Evolutionary conservation across 2,329 filamentous ascomycete species (phyloP).

Genomic region (Sporothrix inflata): DNA sequence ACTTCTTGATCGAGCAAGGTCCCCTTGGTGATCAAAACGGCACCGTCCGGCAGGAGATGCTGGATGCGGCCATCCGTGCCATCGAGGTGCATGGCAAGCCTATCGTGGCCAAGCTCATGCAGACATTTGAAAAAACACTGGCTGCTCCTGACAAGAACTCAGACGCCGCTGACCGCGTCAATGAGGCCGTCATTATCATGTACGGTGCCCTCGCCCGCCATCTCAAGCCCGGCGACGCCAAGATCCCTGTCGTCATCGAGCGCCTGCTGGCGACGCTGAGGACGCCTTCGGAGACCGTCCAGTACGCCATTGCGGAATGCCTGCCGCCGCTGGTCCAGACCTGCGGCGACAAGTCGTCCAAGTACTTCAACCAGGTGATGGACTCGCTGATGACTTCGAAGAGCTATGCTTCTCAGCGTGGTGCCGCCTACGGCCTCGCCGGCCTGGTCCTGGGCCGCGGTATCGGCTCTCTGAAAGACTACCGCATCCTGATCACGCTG

Average conservation of each 20-base stretch:
- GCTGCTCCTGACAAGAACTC: constrained; percentile 82
- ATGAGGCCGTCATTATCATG: constrained; percentile 96
- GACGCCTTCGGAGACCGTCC: constrained; percentile 94
- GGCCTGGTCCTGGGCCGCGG: constrained; percentile 89
- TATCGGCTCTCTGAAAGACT: constrained; percentile 78
- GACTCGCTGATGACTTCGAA: constrained; percentile 84
- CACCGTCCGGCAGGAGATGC: constrained; percentile 83
- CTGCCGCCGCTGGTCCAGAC: constrained; percentile 87
- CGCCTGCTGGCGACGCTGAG: constrained; percentile 83
- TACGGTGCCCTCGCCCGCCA: constrained; percentile 93
- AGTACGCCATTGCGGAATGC: constrained; percentile 94
- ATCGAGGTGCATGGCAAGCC: constrained; percentile 80
- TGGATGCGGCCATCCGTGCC: constrained; percentile 81
- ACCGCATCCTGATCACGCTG: constrained; percentile 80
- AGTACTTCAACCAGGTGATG: constrained; percentile 79
- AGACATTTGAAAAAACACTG: constrained; percentile 85
- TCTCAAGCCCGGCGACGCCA: constrained; percentile 79
- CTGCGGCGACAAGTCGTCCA: constrained; percentile 73
- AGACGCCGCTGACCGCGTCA: constrained; percentile 82
- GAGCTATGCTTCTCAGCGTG: constrained; percentile 89
- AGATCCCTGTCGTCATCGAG: constrained; percentile 85
- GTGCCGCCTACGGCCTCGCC: constrained; percentile 91
- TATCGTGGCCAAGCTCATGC: constrained; percentile 88
- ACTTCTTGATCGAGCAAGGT: constrained; percentile 82
- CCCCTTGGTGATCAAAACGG: constrained; percentile 82